These are phyloP conservation scores for Tricholoma matsutake DNA, from an alignment of 768 basidiomycete genomes.

Conservation along the genomic window DNA sequence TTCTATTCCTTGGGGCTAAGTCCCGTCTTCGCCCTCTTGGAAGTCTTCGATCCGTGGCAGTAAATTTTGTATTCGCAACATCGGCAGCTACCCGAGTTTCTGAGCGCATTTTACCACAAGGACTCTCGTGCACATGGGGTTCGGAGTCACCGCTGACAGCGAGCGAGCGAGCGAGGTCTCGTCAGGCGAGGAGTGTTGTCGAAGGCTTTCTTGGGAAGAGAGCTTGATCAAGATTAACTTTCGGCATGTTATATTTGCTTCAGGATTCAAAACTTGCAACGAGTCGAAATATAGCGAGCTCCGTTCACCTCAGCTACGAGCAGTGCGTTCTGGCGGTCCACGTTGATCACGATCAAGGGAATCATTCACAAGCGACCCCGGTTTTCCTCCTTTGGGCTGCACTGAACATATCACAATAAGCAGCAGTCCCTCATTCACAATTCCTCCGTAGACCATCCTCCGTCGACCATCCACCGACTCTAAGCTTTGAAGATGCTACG, in stretches of 20 bases:
- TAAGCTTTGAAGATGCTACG: background rate
- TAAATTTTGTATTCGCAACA: too few relatives aligned
- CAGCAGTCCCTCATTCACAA: too few relatives aligned
- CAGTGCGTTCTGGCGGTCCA: background rate
- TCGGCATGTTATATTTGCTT: background rate
- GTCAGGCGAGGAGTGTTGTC: background rate
- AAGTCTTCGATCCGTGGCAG: too few relatives aligned
- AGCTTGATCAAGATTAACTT: background rate
- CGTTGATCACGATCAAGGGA: background rate
- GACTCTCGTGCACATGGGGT: background rate
- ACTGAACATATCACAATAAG: too few relatives aligned
- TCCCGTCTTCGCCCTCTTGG: background rate
- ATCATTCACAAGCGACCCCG: background rate
- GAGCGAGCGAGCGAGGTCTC: background rate
- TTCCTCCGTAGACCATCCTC: background rate
- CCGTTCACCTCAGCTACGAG: background rate
- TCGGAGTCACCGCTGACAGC: background rate
- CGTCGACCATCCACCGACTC: background rate
- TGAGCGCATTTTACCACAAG: background rate
- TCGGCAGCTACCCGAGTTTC: background rate
- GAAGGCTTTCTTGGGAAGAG: background rate
- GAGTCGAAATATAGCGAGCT: background rate
- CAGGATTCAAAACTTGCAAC: background rate
- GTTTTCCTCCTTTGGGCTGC: background rate
- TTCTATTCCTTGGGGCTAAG: background rate